phyloP scores from a whole-genome alignment of 1,284 basidiomycete genomes.

The Schizopora paradoxa region DNA sequence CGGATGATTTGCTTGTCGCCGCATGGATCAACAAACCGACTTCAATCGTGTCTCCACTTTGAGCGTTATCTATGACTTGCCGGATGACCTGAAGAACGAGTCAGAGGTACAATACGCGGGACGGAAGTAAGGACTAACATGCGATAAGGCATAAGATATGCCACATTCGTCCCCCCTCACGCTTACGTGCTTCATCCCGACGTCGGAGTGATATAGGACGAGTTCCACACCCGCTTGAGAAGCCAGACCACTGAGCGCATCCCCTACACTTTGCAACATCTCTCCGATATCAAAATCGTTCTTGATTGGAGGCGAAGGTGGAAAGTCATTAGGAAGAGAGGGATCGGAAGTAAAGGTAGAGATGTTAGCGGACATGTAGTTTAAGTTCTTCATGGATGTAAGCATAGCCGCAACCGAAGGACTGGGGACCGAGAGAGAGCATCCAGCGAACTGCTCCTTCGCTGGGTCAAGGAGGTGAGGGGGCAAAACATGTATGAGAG shows the following conservation, averaged over 20 bases:
- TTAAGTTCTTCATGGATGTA: constrained; percentile 85
- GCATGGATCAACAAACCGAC: constrained; percentile 71
- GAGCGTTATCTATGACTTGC: constrained; percentile 70
- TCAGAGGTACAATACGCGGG: constrained; percentile 6
- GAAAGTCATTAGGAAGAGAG: neutral
- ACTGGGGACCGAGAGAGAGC: constrained; percentile 78
- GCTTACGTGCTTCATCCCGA: constrained; percentile 76
- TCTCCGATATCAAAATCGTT: constrained; percentile 66
- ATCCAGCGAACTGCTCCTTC: constrained; percentile 86
- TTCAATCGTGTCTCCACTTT: constrained; percentile 79
- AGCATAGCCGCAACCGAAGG: constrained; percentile 84
- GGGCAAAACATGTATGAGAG: constrained; percentile 81
- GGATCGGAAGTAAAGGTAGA: constrained; percentile 34
- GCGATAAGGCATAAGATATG: constrained; percentile 71
- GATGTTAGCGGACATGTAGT: constrained; percentile 85
- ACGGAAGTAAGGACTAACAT: too few species aligned
- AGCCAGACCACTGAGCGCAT: constrained; percentile 80
- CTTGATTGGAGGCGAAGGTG: constrained; percentile 11
- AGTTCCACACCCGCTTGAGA: constrained; percentile 80
- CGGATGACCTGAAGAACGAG: constrained; percentile 61
- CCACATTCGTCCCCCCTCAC: constrained; percentile 84
- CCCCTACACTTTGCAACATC: constrained; percentile 71
- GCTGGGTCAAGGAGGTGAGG: constrained; percentile 86
- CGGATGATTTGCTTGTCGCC: constrained; percentile 20
- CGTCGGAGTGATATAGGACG: constrained; percentile 84